Base-by-base conservation (phyloP, 2,329 filamentous ascomycete genomes). In the Paecilomyces variotii region DNA sequence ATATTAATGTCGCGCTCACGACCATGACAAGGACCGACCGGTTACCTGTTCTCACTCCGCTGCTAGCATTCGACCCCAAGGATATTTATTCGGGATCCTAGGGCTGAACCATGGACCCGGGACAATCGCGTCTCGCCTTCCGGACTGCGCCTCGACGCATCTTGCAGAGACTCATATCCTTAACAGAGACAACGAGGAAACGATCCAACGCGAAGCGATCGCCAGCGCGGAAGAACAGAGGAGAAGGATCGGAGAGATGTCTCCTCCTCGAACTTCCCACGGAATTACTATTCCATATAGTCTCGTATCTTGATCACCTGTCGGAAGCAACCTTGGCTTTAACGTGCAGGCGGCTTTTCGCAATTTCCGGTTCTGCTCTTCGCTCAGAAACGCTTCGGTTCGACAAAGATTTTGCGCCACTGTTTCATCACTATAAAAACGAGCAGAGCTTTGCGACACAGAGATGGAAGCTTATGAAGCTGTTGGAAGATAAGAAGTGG, bases 341-440 rank as follows among this genome's bases (percentile, higher is more conserved):
- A 56, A 74, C 72, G 24, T 74, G 72, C 63, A 74, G 70, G 60
- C 71, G 72, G 55, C 62, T 75, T 54, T 67, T 71, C 54, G 62
- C 65, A 3, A 73, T 75, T 32, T 73, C 68, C 3, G 66, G 65
- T 1, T 60, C 65, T 19, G 68, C 70, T 19, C 59, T 74, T 27
- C 57, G 62, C 12, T 70, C 69, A 0, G 68, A 73, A 59, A 67
- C 67, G 24, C 67, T 74, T 39, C 70, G 65, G n/a, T 75, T 75
- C 59, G 62, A 56, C 61, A 70, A 70, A 51, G 73, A 75, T 49
- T 75, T 75, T 61, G 72, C 73, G 14, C 72, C 72, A 4, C 61
- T 75, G 6, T 74, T 75, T 54, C 72, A 74, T 59, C 73, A 75
- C 56, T 75, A 75, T 54, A 68, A 68, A 30, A 72, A 72, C 54